phyloP scores from a whole-genome alignment of 192 early-diverging fungal genomes.

The Phlyctochytrium planicorne region DNA sequence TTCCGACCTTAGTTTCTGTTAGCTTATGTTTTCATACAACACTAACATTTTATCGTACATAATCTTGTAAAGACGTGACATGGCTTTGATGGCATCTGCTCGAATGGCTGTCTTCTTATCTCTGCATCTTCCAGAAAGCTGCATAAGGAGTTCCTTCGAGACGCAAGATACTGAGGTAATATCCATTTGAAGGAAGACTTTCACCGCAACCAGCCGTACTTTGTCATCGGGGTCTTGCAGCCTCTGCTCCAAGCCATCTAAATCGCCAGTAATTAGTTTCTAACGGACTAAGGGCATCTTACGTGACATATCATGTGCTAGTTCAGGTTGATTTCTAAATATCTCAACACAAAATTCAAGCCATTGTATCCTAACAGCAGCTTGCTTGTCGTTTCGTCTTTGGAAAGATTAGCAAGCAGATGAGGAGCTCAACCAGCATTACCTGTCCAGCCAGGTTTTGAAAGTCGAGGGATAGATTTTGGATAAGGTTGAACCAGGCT shows the following conservation, averaged over 20 bases:
- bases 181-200: slow-evolving; percentile 68
- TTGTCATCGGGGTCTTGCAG: slow-evolving; percentile 90
- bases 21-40: slow-evolving; percentile 6
- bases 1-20: slow-evolving; percentile 24
- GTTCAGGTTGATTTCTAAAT: slow-evolving; percentile 68
- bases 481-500: slow-evolving; percentile 67
- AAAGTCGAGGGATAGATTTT: slow-evolving; percentile 76
- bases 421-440: slow-evolving; percentile 11
- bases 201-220: slow-evolving; percentile 74
- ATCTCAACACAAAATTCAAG: slow-evolving; percentile 62
- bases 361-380: slow-evolving; percentile 73
- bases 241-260: slow-evolving; percentile 65
- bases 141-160: slow-evolving; percentile 51
- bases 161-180: slow-evolving; percentile 54
- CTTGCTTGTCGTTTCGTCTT: slow-evolving; percentile 74
- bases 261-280: not conserved
- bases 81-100: slow-evolving; percentile 72
- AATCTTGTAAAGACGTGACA: slow-evolving; percentile 72
- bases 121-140: slow-evolving; percentile 76
- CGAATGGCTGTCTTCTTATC: slow-evolving; percentile 79
- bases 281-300: slow-evolving; percentile 21
- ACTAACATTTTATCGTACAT: slow-evolving; percentile 67
- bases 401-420: not conserved
- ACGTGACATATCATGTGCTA: slow-evolving; percentile 72
- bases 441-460: slow-evolving; percentile 82